These are phyloP conservation scores for Fistulinella prunicolor DNA, from an alignment of 768 basidiomycete species.

Conservation along the genomic window DNA sequence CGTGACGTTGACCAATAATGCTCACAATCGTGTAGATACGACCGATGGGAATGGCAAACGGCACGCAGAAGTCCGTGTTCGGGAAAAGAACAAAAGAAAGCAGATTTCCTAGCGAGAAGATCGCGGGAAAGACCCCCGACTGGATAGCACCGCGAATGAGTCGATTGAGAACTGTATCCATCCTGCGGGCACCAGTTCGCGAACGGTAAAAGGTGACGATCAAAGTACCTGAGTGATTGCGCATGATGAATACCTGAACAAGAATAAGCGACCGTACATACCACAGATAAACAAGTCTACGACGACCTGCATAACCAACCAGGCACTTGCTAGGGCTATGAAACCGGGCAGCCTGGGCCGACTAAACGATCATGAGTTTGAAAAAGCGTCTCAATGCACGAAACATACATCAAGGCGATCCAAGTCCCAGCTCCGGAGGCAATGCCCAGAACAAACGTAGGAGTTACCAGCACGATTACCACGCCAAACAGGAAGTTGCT, in stretches of 20 bases:
- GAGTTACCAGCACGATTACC: conserved; percentile 37
- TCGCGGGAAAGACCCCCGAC: neutral
- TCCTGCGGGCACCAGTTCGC: conserved; percentile 51
- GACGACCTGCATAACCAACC: conserved; percentile 45
- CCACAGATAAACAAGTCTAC: conserved; percentile 45
- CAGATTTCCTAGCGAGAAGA: conserved; percentile 32
- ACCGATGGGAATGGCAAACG: conserved; percentile 41
- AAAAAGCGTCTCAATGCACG: neutral
- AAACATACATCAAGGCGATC: conserved; percentile 38
- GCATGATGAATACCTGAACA: no score
- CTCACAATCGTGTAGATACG: conserved; percentile 48
- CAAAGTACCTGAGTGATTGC: conserved; percentile 16
- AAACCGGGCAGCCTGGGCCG: conserved; percentile 42
- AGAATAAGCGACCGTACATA: conserved; percentile 12
- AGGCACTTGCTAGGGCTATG: conserved; percentile 43
- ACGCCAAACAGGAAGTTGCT: conserved; percentile 28
- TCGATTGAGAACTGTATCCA: conserved; percentile 39
- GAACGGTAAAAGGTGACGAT: conserved; percentile 14
- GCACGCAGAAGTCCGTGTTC: conserved; percentile 32
- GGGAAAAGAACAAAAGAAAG: conserved; percentile 33
- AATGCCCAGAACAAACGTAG: conserved; percentile 44
- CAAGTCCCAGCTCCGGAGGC: conserved; percentile 43
- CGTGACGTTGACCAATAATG: no score
- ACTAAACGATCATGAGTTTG: conserved; percentile 20
- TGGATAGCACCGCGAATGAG: conserved; percentile 10